Base-by-base conservation (phyloP, 108 stramenopile genomes). In the Aurantiochytrium sp. region DNA sequence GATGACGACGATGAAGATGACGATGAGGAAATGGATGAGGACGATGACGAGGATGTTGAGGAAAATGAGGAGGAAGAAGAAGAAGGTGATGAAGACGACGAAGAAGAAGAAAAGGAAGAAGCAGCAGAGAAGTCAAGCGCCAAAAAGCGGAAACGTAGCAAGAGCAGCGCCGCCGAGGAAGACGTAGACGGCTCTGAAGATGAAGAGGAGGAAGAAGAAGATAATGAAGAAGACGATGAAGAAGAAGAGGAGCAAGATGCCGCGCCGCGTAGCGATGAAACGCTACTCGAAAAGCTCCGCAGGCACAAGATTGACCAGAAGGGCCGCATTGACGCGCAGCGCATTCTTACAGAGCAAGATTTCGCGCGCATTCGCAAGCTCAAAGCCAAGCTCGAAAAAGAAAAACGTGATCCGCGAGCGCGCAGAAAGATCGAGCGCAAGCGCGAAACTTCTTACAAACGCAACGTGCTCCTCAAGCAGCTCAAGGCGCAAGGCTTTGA, bases 361-460 rank as follows among this genome's bases (percentile, higher is more conserved):
- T 97, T 97, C 89, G 95, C 90, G 18, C 95, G 94, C 90, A 97
- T 98, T 94, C 91, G 95, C 51, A 96, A 96, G 92, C 93, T 97
- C 83, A 95, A 96, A 12, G 96, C 95, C 64, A 90, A 96, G n/a
- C 95, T 96, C 90, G 92, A 95, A 71, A 92, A 93, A 28, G 92
- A 92, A 45, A 93, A 91, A 23, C 89, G 94, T 29, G 96, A 96
- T 90, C 97, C 96, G 6, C 92, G 96, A 45, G 92, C 95, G 16
- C 59, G 88, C 60, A 14, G 60, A 5, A 25, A 51, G 53, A 14
- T 58, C 18, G 87, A 87, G n/a, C 12, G n/a, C 12, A 55, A 57
- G 57, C 53, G 58, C 42, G 53, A 57, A 16, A 23, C 60, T 5
- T 1, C 87, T 5, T 23, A 57, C 25, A 42, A 25, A 8, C 87